Conservation (phyloP, 805 yeast genomes). For the Cyberlindnera sargentensis region DNA sequence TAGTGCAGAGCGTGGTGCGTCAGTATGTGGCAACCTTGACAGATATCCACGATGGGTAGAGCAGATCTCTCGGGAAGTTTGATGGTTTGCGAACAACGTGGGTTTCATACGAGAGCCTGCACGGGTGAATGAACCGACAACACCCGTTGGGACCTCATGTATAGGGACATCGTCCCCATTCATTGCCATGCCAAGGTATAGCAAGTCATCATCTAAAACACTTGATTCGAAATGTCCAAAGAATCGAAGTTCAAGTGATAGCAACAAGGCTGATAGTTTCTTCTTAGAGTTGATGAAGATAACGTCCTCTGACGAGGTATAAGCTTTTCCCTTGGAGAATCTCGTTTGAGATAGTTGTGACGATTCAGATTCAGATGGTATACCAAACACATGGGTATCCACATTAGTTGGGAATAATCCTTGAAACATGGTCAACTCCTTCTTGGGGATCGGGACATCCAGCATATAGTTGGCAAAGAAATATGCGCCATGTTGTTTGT, state of each 20-base stretch:
- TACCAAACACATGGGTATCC: slow-evolving; percentile 11
- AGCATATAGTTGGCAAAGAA: slow-evolving; percentile 35
- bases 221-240: slow-evolving; percentile 16
- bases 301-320: slow-evolving; percentile 5
- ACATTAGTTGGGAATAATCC: slow-evolving; percentile 11
- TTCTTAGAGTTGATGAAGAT: slow-evolving; percentile 9
- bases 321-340: not conserved
- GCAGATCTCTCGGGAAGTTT: slow-evolving; percentile 15
- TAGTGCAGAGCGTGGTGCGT: no score
- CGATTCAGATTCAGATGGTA: slow-evolving; percentile 1
- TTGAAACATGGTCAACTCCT: slow-evolving; percentile 4
- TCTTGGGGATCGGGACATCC: slow-evolving; percentile 1
- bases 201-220: slow-evolving; percentile 24
- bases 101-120: slow-evolving; percentile 8
- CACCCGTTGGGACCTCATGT: slow-evolving; percentile 9
- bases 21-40: not conserved
- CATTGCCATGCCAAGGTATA: slow-evolving; percentile 27
- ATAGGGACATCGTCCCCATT: slow-evolving; percentile 8
- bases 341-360: not conserved
- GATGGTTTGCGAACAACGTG: slow-evolving; percentile 1
- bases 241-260: slow-evolving; percentile 16
- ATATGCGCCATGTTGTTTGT: slow-evolving; percentile 28
- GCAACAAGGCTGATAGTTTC: slow-evolving; percentile 21
- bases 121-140: slow-evolving; percentile 10
- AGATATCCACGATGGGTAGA: slow-evolving; percentile 12